A percentile compares a stretch with the other conserved stretches of the same genome.
Evolutionary conservation across 169 alveolate genomes (phyloP).

Genomic region (Plasmodium vivax): DNA sequence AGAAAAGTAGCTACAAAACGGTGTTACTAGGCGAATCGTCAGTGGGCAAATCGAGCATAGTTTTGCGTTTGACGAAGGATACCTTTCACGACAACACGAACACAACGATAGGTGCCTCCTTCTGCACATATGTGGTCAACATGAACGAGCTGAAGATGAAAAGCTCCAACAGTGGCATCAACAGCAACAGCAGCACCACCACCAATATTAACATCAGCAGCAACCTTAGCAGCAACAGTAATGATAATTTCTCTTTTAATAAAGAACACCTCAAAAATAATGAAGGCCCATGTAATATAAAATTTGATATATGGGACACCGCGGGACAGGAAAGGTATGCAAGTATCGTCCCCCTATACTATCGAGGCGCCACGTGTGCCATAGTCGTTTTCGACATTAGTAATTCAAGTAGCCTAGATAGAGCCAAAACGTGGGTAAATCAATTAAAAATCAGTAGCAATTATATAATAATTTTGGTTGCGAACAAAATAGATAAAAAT

Average conservation of each 20-base stretch:
- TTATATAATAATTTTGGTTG: conserved; percentile 82
- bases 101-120: conserved; percentile 93
- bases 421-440: conserved; percentile 89
- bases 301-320: conserved; percentile 93
- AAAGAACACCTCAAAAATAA: conserved; percentile 14
- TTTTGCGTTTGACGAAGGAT: conserved; percentile 91
- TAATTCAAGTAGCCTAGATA: conserved; percentile 84
- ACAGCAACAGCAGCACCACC: background rate
- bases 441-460: conserved; percentile 81
- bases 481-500: conserved; percentile 82
- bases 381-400: conserved; percentile 90
- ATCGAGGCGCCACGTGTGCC: conserved; percentile 92
- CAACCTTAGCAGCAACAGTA: background rate
- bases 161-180: conserved; percentile 11
- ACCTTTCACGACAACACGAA: conserved; percentile 90
- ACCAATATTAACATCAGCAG: background rate
- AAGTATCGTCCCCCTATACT: conserved; percentile 89
- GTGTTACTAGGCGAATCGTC: conserved; percentile 93
- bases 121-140: conserved; percentile 85
- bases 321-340: conserved; percentile 94
- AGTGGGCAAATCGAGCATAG: conserved; percentile 93
- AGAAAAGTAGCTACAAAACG: conserved; percentile 87
- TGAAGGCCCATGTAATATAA: conserved; percentile 77
- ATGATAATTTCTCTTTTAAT: conserved; percentile 6
- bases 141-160: conserved; percentile 58